phyloP scores from a whole-genome alignment of 139 green algal genomes.

The Chlorella sp. region DNA sequence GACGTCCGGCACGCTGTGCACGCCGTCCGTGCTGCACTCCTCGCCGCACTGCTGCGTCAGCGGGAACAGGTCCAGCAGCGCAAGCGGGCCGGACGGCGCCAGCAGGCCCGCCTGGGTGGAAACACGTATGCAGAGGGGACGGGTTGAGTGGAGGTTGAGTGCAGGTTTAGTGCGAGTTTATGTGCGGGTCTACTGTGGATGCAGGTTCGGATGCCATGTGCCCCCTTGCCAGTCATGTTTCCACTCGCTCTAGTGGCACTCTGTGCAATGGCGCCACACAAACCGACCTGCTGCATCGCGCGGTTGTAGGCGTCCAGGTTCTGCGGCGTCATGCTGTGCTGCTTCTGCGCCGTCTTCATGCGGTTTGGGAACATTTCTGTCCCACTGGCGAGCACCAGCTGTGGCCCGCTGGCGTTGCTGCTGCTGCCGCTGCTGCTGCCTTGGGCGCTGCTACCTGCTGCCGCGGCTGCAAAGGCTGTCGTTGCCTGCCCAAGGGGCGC shows the following conservation, averaged over 20 bases:
- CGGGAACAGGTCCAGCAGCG: conserved; percentile 27
- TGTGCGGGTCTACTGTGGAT: too few species aligned
- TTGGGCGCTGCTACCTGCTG: background rate
- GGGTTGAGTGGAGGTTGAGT: background rate
- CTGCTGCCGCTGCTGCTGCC: background rate
- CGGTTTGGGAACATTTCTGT: conserved; percentile 31
- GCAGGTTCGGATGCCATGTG: too few species aligned
- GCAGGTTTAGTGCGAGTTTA: background rate
- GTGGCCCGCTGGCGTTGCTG: background rate
- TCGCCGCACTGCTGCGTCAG: conserved; percentile 19
- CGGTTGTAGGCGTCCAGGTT: conserved; percentile 29
- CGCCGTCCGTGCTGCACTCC: conserved; percentile 32
- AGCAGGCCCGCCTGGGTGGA: conserved; percentile 4
- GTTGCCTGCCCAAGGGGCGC: background rate
- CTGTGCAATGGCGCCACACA: background rate
- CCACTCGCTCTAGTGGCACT: too few species aligned
- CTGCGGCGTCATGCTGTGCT: conserved; percentile 17
- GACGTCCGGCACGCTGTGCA: conserved; percentile 9
- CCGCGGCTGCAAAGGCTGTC: background rate
- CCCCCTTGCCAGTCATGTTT: too few species aligned
- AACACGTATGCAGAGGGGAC: background rate
- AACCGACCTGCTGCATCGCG: background rate
- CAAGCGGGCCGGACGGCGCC: background rate
- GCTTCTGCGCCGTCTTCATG: conserved; percentile 15
- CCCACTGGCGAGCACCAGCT: conserved; percentile 4